phyloP scores from a whole-genome alignment of 768 basidiomycete genomes.

The Naganishia randhawae region DNA sequence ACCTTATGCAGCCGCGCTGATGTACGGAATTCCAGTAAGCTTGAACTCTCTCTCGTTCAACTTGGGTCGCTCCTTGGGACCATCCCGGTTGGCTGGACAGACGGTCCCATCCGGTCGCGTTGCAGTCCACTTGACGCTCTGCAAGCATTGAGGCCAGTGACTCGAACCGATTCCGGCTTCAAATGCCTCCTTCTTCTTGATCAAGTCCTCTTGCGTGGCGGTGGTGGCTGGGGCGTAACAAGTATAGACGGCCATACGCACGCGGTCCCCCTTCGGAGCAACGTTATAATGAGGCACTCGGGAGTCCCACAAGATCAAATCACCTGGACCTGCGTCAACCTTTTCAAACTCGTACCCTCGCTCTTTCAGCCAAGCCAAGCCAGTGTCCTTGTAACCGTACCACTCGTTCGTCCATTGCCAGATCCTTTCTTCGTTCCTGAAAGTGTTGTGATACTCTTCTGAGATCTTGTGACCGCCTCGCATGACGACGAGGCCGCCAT shows the following conservation, averaged over 20 bases:
- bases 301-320: constrained; percentile 49
- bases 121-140: constrained; percentile 27
- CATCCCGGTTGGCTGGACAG: constrained; percentile 18
- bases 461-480: constrained; percentile 45
- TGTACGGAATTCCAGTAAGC: constrained; percentile 24
- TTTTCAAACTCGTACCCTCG: constrained; percentile 49
- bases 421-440: constrained; percentile 33
- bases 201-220: constrained; percentile 34
- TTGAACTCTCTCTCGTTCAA: constrained; percentile 23
- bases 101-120: constrained; percentile 6
- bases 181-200: constrained; percentile 26
- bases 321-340: constrained; percentile 46
- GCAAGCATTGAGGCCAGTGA: constrained; percentile 30
- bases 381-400: constrained; percentile 34
- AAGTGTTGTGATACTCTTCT: constrained; percentile 46
- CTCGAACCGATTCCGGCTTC: constrained; percentile 29
- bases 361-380: constrained; percentile 50
- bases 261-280: constrained; percentile 38
- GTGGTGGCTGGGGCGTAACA: constrained; percentile 37
- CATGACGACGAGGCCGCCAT: constrained; percentile 52
- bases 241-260: constrained; percentile 38
- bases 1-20: not conserved
- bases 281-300: constrained; percentile 46
- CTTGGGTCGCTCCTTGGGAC: constrained; percentile 23
- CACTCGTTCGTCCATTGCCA: constrained; percentile 30